These are phyloP conservation scores for Xylariales sp. DNA, from an alignment of 2,329 filamentous ascomycete genomes.

Conservation along the genomic window DNA sequence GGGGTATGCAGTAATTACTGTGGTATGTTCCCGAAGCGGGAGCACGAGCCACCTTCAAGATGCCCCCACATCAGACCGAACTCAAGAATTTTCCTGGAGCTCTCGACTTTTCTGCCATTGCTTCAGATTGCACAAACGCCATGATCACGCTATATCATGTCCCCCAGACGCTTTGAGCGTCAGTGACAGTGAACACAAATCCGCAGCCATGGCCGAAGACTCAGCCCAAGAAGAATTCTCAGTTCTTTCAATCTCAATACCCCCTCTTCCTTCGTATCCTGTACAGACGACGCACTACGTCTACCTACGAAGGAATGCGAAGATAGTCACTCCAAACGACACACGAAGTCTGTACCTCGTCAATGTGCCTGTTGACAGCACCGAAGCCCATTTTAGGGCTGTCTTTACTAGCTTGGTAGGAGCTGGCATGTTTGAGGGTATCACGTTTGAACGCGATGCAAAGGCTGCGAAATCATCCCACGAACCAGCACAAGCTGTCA, in stretches of 20 bases:
- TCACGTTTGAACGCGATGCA: slow-evolving; percentile 66
- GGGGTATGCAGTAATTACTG: too few species aligned
- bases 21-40: too few species aligned
- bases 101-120: too few species aligned
- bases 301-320: slow-evolving; percentile 79
- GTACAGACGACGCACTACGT: slow-evolving; percentile 69
- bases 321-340: slow-evolving; percentile 68
- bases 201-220: slow-evolving; percentile 29
- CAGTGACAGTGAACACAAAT: too few species aligned
- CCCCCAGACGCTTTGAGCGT: too few species aligned
- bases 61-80: too few species aligned
- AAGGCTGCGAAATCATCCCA: slow-evolving; percentile 32
- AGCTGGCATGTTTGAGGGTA: slow-evolving; percentile 70
- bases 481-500: slow-evolving; percentile 40
- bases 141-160: too few species aligned
- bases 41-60: too few species aligned
- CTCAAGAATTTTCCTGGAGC: too few species aligned
- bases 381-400: slow-evolving; percentile 68
- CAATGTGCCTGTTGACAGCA: slow-evolving; percentile 82
- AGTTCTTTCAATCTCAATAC: slow-evolving; percentile 64
- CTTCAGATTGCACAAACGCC: too few species aligned
- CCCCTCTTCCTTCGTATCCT: slow-evolving; percentile 58
- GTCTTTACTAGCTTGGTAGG: slow-evolving; percentile 73
- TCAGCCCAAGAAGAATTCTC: slow-evolving; percentile 58
- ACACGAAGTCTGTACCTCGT: slow-evolving; percentile 82